A percentile compares a stretch with the other conserved stretches of the same genome.
phyloP scores from a whole-genome alignment of 495 filamentous ascomycete species.

The Daldinia caldariorum region DNA sequence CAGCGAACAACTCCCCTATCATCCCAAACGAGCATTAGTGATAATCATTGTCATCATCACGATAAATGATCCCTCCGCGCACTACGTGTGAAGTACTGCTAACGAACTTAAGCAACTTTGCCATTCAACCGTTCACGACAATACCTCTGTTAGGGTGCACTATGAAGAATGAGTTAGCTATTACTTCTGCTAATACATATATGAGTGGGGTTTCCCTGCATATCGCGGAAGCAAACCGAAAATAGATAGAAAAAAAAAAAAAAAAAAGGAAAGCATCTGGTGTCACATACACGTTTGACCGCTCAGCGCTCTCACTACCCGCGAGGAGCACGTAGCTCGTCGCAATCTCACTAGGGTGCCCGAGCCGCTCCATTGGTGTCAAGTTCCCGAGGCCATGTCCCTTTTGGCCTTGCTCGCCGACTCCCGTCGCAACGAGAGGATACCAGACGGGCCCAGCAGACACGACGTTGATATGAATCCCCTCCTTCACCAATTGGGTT shows the following conservation, averaged over 20 bases:
- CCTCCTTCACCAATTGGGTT: slow-evolving; percentile 63
- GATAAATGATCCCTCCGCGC: neutral
- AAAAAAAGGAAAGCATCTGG: neutral
- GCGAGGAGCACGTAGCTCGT: slow-evolving; percentile 71
- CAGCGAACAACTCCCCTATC: neutral
- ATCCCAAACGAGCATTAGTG: neutral
- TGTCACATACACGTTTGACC: slow-evolving; percentile 55
- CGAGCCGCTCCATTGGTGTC: slow-evolving; percentile 60
- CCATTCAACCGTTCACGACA: slow-evolving; percentile 14
- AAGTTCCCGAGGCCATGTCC: slow-evolving; percentile 64
- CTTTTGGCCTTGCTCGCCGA: slow-evolving; percentile 58
- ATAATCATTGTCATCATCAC: neutral
- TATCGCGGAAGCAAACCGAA: neutral
- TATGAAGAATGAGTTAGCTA: neutral
- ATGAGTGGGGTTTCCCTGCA: neutral
- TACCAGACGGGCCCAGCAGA: slow-evolving; percentile 70
- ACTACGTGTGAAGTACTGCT: neutral
- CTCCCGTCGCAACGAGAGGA: slow-evolving; percentile 62
- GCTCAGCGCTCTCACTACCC: slow-evolving; percentile 63
- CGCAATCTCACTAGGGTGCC: slow-evolving; percentile 70
- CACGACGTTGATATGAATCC: slow-evolving; percentile 70
- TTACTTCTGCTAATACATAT: neutral
- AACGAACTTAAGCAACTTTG: neutral
- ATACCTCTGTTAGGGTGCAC: slow-evolving; percentile 50
- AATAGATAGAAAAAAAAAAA: neutral